Percentiles rank a stretch among this genome's conserved stretches.
phyloP scores from a whole-genome alignment of 176 grass and related monocot species.

The Pontederia paniculata region DNA sequence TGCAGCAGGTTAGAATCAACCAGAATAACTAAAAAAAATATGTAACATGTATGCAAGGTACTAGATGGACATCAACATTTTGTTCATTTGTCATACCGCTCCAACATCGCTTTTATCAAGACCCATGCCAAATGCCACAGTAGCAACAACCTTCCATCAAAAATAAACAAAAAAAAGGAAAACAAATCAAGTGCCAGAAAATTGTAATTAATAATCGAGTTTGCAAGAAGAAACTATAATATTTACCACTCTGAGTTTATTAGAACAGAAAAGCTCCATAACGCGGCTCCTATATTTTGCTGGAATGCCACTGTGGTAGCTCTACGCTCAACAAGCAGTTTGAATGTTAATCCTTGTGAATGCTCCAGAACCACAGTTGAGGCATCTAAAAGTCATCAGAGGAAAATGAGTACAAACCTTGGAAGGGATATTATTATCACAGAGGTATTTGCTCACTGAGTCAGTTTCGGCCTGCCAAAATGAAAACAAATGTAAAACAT shows the following conservation, averaged over 20 bases:
- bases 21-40: background rate
- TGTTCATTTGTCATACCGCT: constrained; percentile 43
- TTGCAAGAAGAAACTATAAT: background rate
- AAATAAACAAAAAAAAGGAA: constrained; percentile 11
- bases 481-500: constrained; percentile 17
- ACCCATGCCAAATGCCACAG: constrained; percentile 97
- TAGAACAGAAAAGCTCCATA: constrained; percentile 77
- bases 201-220: background rate
- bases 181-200: background rate
- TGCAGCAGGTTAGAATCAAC: no score
- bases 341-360: constrained; percentile 14
- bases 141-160: constrained; percentile 63
- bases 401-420: constrained; percentile 47
- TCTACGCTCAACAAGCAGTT: constrained; percentile 30
- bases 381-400: background rate
- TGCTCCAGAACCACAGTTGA: background rate
- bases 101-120: constrained; percentile 96
- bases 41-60: background rate
- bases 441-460: constrained; percentile 66
- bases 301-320: constrained; percentile 84
- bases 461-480: constrained; percentile 69
- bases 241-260: constrained; percentile 88
- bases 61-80: background rate
- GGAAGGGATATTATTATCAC: constrained; percentile 65
- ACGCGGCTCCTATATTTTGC: constrained; percentile 64